Evolutionary conservation across 2,329 filamentous ascomycete species (phyloP), one percentile per base, ranked within the genome.

Genomic region (Aspergillus neoniger): DNA sequence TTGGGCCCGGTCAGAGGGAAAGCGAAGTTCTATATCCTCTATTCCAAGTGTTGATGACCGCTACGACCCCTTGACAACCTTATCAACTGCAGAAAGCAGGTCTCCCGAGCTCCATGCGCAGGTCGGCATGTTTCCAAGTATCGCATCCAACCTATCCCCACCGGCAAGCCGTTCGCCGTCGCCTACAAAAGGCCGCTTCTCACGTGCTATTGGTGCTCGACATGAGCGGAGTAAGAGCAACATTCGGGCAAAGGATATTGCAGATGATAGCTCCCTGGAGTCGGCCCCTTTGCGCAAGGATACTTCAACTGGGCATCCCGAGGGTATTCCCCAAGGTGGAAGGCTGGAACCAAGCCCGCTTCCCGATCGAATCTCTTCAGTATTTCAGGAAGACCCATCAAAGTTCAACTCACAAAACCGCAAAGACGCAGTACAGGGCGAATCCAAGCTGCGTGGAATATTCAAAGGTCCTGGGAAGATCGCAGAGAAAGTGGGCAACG

Each of bases 401-500:
- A 64, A 54, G 21, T 56, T 60, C 12, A 69, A 67, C 21, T 57
- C 63, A 19, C 70, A 66, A 55, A 63, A 65, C 19, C 65, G 70
- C 19, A 78, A 72, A 43, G 70, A 69, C 2, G 60, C 64, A 3
- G 57, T 66, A 48, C 58, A 81, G 72, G 66, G 79, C 77, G 69
- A 86, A 79, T 86, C 85, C 9, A 86, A 85, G 38, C 81, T 92
- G 8, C 86, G 88, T 44, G 87, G 89, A 6, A 88, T 96, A 51
- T 89, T 96, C 76, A 94, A 92, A 76, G 88, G 88, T 0, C 69
- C 70, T 2, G 85, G 87, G 53, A 83, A 90, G 58, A 87, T 94
- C 63, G 90, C 91, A 62, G 90, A 86, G 30, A 83, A 91, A 30
- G 85, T 96, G 2, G 83, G 85, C n/a, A 82, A 81, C 62, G 87